A percentile compares a stretch with the other conserved stretches of the same genome.
These are phyloP conservation scores for Pyrenophora seminiperda DNA, from an alignment of 2,329 filamentous ascomycete genomes.

Conservation along the genomic window DNA sequence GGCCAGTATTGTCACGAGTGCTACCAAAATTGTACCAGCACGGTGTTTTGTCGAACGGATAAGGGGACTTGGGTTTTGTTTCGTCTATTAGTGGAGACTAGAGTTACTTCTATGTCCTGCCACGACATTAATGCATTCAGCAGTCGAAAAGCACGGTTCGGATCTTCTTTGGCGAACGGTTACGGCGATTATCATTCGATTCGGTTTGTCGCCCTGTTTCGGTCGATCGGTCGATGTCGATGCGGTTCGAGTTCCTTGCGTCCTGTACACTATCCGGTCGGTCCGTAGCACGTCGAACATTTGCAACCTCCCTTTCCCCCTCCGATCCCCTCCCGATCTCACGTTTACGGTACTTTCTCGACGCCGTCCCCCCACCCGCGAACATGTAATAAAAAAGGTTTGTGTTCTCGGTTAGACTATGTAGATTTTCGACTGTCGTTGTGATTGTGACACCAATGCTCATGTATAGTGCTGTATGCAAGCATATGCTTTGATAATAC, in stretches of 20 bases:
- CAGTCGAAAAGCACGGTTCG: conserved; percentile 42
- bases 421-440: conserved; percentile 1
- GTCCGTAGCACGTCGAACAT: conserved; percentile 42
- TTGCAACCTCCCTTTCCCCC: conserved; percentile 23
- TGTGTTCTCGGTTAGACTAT: conserved; percentile 13
- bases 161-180: conserved; percentile 44
- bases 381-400: conserved; percentile 14
- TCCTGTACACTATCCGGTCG: conserved; percentile 48
- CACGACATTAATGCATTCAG: conserved; percentile 44
- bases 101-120: conserved; percentile 30
- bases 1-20: conserved; percentile 23
- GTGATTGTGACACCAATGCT: conserved; percentile 12
- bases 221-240: conserved; percentile 44
- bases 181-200: conserved; percentile 44
- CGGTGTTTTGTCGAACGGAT: conserved; percentile 31
- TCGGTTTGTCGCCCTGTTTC: conserved; percentile 37
- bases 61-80: conserved; percentile 33
- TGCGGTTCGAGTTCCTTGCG: conserved; percentile 36
- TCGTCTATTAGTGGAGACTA: conserved; percentile 32
- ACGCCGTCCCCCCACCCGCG: conserved; percentile 13
- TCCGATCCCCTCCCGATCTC: conserved; percentile 15
- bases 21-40: conserved; percentile 28
- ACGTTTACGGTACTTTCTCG: conserved; percentile 11
- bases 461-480: conserved; percentile 2
- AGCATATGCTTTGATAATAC: not conserved